Evolutionary conservation across 202 grass and related monocot species (phyloP), one percentile per base, ranked within the genome.

Genomic region (Eragrostis tef): DNA sequence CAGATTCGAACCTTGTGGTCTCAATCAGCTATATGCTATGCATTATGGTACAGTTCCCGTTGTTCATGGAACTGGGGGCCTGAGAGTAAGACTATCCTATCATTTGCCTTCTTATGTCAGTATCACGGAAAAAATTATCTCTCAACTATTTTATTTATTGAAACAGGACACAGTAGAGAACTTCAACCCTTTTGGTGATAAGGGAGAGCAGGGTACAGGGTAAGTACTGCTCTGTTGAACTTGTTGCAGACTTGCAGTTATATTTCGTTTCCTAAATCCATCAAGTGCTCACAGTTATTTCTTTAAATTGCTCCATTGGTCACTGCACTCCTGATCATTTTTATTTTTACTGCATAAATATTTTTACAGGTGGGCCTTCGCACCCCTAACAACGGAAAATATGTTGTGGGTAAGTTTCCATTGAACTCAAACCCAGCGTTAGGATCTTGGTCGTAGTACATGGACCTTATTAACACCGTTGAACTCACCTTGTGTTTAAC

Each of bases 1-100:
- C 44, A 95, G 96, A 83, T 98, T 95, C 2, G 96, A 98, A 84
- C 96, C 96, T 75, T 98, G 96, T 58, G 96, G 96, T 67, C 89
- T 98, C 10, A 98, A 98, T 82, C 96, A 98, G 50, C 83, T 98
- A 79, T 98, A 98, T 74, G 92, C 96, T 41, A 98, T 98, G 96
- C 89, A 83, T 67, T 98, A 98, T 83, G 96, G 90, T 42, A 98
- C 92, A 53, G 81, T 98, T 83, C 96, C 96, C 22, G 96, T 98
- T 53, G 96, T 98, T 81, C 93, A 93, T 86, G 80, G 70, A 81
- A 98, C 96, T 72, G 96, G 96, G 10, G 96, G 96, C 12, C 96
- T 98, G 34, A 93, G 85, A 88, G 96, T 98, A 89, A 90, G 96
- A 89, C 57, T 21, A 67, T 75, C 41, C 43, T 85, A 50, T 14